phyloP scores from a whole-genome alignment of 176 grass and related monocot species.

The Hordeum marinum region DNA sequence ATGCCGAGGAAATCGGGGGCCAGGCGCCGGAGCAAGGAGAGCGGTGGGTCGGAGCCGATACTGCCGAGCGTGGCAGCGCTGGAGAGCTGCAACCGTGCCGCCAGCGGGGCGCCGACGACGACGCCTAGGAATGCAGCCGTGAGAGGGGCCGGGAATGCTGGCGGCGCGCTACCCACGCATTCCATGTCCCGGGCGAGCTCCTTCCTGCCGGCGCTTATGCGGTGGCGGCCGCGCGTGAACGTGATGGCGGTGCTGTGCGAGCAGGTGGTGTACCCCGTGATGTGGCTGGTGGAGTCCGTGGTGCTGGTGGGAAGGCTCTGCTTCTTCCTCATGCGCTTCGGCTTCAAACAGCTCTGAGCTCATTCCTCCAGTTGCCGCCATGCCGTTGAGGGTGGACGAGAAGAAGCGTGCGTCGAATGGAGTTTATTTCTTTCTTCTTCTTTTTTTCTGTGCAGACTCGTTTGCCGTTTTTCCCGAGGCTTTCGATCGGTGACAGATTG shows the following conservation, averaged over 20 bases:
- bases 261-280: slow-evolving; percentile 46
- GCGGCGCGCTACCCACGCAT: background rate
- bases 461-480: background rate
- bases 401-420: background rate
- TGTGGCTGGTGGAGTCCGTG: slow-evolving; percentile 62
- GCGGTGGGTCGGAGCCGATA: too few relatives aligned
- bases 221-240: slow-evolving; percentile 19
- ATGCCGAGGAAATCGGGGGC: background rate
- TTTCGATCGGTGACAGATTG: background rate
- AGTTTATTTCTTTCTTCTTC: background rate
- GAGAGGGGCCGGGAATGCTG: background rate
- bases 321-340: slow-evolving; percentile 65
- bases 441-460: background rate
- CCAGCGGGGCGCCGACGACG: background rate
- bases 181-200: background rate
- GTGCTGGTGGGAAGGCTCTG: slow-evolving; percentile 46
- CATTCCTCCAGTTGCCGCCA: background rate
- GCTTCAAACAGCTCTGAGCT: slow-evolving; percentile 34
- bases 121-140: too few relatives aligned
- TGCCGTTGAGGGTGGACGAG: background rate
- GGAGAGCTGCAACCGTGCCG: background rate
- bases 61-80: background rate
- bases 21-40: background rate
- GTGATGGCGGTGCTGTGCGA: slow-evolving; percentile 24
- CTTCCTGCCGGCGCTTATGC: slow-evolving; percentile 21